Evolutionary conservation across 2,329 filamentous ascomycete genomes (phyloP), one percentile per base, ranked within the genome.

Genomic region (Colletotrichum chlorophyti): DNA sequence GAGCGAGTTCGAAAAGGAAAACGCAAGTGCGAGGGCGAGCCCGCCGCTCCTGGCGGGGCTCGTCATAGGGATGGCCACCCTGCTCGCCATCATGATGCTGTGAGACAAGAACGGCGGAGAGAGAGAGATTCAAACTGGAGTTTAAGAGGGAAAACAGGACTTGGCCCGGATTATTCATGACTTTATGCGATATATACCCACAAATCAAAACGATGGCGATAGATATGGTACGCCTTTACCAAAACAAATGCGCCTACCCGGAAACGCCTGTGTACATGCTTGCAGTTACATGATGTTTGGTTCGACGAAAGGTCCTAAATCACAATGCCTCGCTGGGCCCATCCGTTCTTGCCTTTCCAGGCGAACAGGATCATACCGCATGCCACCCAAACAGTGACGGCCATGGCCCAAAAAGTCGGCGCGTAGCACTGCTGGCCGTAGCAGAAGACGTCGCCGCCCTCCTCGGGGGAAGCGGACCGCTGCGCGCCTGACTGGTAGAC

Each of bases 401-500:
- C 88, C 83, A 97, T 92, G 1, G 90, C 91, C 93, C 93, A 97
- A 64, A 94, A 96, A 0, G 90, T 91, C 0, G 80, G 69, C 10
- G 88, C 87, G 75, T 97, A 98, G 76, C 95, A 99, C 49, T 82
- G 76, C 67, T 80, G 85, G 2, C 95, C 95, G 70, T 91, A 91
- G 70, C 94, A 98, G 64, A 96, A 83, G 2, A 83, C 76, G 60
- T 84, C 79, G 8, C 79, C 77, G 15, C 0, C 77, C 68, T 48
- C 70, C 66, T 64, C 70, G 3, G 65, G 53, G 63, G 72, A 55
- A 61, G 68, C 70, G 14, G 75, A 74, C 19, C 74, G 71, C 43
- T 75, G 75, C 0, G 88, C 87, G 2, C 84, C 89, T 38, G 80
- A 81, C 72, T 95, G 88, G 68, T 96, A 96, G 3, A 91, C 87